Evolutionary conservation across 2,329 filamentous ascomycete genomes (phyloP).

Genomic region (Paraphaeosphaeria sporulosa): DNA sequence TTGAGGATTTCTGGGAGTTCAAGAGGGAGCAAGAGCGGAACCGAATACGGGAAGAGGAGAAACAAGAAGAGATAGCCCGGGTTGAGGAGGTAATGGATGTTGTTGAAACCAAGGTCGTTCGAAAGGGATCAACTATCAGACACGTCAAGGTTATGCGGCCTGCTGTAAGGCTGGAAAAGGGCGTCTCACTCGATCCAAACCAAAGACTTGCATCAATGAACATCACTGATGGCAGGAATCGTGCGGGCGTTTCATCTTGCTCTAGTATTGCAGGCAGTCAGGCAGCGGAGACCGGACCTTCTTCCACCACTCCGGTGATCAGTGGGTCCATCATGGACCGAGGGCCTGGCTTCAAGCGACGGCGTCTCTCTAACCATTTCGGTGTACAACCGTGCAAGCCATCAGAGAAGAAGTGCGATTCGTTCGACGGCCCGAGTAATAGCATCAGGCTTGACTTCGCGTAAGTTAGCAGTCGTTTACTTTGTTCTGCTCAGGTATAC

Average conservation of each 20-base stretch:
- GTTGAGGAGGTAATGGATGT: slow-evolving; percentile 1
- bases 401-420: no score
- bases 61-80: background rate
- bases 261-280: background rate
- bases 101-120: background rate
- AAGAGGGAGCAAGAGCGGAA: background rate
- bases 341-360: background rate
- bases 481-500: background rate
- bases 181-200: background rate
- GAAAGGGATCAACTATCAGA: background rate
- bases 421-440: no score
- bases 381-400: no score
- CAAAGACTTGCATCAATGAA: background rate
- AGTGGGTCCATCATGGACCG: background rate
- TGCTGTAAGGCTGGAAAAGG: no score
- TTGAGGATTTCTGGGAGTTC: background rate
- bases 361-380: background rate
- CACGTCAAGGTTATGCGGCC: background rate
- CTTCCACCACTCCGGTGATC: background rate
- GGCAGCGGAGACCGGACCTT: background rate
- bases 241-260: background rate
- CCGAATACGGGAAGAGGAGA: background rate
- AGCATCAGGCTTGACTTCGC: no score
- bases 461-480: no score
- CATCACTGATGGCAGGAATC: background rate